phyloP scores from a whole-genome alignment of 495 filamentous ascomycete species.

The Neurospora hispaniola region DNA sequence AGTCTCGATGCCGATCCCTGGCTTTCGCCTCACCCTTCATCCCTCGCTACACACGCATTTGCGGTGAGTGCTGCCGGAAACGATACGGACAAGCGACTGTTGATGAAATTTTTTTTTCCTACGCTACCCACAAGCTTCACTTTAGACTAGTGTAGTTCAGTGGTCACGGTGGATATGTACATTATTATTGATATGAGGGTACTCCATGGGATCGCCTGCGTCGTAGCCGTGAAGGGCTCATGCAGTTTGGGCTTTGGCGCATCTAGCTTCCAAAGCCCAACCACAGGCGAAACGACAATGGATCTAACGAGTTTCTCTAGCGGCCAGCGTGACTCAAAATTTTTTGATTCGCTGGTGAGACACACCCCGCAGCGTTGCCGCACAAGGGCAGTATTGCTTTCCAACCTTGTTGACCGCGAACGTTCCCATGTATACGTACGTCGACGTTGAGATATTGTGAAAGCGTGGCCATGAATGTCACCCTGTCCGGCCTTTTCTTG shows the following conservation, averaged over 20 bases:
- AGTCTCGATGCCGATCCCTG: not conserved
- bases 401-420: not conserved
- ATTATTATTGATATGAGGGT: not conserved
- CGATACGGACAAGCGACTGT: not conserved
- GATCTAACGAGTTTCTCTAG: not conserved
- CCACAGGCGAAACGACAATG: conserved; percentile 7
- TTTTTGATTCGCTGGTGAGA: not conserved
- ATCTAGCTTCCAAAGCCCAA: conserved; percentile 19
- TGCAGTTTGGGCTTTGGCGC: conserved; percentile 12
- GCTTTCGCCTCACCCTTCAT: not conserved
- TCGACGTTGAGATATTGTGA: not conserved
- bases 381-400: not conserved
- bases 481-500: not conserved
- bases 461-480: not conserved
- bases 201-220: not conserved
- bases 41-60: not conserved
- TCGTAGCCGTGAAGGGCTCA: not conserved
- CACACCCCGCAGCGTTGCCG: not conserved
- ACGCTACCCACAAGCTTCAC: not conserved
- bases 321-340: conserved; percentile 9
- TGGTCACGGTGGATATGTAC: not conserved
- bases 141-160: not conserved
- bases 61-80: not conserved
- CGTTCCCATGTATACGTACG: not conserved
- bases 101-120: not conserved